Evolutionary conservation across 2,329 filamentous ascomycete genomes (phyloP).

Genomic region (Paramyrothecium sp.): DNA sequence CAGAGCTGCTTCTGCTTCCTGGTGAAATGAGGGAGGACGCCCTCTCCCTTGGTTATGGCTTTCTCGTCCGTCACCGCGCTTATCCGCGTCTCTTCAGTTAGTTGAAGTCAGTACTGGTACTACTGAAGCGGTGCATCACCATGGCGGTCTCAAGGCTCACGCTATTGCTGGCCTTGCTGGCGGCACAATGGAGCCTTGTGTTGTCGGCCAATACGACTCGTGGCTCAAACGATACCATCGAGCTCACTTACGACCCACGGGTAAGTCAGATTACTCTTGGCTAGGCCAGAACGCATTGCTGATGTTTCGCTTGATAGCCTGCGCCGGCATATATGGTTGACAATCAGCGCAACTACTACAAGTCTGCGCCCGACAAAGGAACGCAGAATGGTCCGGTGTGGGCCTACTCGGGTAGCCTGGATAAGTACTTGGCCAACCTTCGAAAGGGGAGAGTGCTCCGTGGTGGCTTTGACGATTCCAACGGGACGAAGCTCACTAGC

Average conservation of each 20-base stretch:
- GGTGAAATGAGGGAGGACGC: not conserved
- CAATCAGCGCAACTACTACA: slow-evolving; percentile 15
- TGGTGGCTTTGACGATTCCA: slow-evolving; percentile 6
- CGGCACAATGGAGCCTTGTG: not conserved
- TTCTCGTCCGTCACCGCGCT: not conserved
- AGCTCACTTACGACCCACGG: not conserved
- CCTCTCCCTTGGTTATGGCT: not conserved
- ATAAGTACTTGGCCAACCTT: not conserved
- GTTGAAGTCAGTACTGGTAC: not conserved
- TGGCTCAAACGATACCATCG: not conserved
- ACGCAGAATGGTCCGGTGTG: slow-evolving; percentile 12
- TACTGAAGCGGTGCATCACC: not conserved
- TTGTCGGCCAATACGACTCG: not conserved
- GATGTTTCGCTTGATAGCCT: slow-evolving; percentile 4
- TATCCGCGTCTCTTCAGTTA: not conserved
- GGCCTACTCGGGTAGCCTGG: slow-evolving; percentile 11
- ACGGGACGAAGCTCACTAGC: not conserved
- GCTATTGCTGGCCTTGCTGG: not conserved
- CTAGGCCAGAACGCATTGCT: not conserved
- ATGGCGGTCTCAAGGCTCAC: not conserved
- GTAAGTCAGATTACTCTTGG: not conserved
- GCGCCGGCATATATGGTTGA: slow-evolving; percentile 17
- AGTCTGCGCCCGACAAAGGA: slow-evolving; percentile 15
- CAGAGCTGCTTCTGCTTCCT: not conserved
- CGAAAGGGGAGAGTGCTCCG: slow-evolving; percentile 5